phyloP scores from a whole-genome alignment of 257 asterid species.

The Solanum sejunctum region DNA sequence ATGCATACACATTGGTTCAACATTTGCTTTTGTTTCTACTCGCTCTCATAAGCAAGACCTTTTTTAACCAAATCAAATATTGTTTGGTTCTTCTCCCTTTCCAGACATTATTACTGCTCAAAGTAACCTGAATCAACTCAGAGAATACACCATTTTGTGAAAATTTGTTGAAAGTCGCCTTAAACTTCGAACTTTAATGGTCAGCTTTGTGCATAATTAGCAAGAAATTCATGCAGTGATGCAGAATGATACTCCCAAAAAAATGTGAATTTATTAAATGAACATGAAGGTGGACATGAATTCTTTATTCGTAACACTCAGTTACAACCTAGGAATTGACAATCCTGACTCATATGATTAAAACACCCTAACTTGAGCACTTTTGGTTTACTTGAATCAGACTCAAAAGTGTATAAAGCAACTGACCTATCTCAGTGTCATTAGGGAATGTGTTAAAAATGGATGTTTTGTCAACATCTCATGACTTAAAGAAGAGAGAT shows the following conservation, averaged over 20 bases:
- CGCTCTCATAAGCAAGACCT: background rate
- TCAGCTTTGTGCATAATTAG: background rate
- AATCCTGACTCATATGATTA: background rate
- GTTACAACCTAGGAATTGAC: background rate
- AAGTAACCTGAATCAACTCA: constrained; percentile 11
- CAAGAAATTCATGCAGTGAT: background rate
- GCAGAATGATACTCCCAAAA: background rate
- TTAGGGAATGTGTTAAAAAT: background rate
- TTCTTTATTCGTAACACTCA: background rate
- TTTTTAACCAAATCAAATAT: background rate
- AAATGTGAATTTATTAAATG: background rate
- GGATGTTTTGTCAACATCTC: background rate
- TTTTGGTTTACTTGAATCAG: background rate
- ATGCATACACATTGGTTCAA: background rate
- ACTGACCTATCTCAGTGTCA: background rate
- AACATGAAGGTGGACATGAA: background rate
- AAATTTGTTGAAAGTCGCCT: background rate
- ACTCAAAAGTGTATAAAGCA: background rate
- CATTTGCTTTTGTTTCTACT: background rate
- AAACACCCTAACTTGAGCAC: background rate
- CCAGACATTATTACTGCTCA: too few species aligned
- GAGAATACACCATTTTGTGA: background rate
- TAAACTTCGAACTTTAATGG: background rate
- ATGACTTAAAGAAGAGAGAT: background rate
- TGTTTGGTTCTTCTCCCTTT: background rate